These are phyloP conservation scores for Sphaerosporella brunnea DNA, from an alignment of 495 filamentous ascomycete species.

Conservation along the genomic window DNA sequence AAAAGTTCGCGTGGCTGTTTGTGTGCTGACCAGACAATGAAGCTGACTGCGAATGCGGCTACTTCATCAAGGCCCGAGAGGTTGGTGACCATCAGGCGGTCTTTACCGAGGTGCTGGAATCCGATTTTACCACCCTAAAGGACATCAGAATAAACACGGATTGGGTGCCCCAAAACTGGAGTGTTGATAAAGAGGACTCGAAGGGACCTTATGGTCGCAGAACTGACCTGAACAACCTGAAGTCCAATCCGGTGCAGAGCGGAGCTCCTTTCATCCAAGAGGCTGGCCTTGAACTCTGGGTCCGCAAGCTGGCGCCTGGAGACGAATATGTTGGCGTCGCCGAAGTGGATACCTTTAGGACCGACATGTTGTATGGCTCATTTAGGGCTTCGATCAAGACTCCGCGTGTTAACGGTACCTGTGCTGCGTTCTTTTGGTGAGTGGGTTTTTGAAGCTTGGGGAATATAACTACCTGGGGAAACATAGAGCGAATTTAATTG, in stretches of 20 bases:
- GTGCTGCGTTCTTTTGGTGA: conserved; percentile 62
- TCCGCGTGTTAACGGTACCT: conserved; percentile 42
- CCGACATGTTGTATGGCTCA: conserved; percentile 46
- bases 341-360: conserved; percentile 39
- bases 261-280: conserved; percentile 20
- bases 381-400: conserved; percentile 50
- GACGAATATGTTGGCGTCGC: conserved; percentile 39
- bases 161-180: conserved; percentile 49
- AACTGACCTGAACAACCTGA: conserved; percentile 36
- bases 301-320: conserved; percentile 30
- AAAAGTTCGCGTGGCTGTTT: not conserved
- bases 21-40: not conserved
- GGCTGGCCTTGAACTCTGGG: conserved; percentile 43
- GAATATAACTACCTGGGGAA: conserved; percentile 1
- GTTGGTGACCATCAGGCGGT: conserved; percentile 24
- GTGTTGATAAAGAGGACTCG: conserved; percentile 34
- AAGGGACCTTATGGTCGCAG: conserved; percentile 50
- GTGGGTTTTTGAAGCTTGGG: conserved; percentile 9
- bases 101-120: conserved; percentile 52
- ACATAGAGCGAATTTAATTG: not conserved
- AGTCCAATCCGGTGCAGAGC: conserved; percentile 34
- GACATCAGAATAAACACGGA: conserved; percentile 35
- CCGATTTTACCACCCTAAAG: conserved; percentile 43
- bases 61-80: conserved; percentile 32
- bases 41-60: conserved; percentile 57